These are phyloP conservation scores for Sanghuangporus baumii DNA, from an alignment of 1,284 basidiomycete genomes.

Conservation along the genomic window DNA sequence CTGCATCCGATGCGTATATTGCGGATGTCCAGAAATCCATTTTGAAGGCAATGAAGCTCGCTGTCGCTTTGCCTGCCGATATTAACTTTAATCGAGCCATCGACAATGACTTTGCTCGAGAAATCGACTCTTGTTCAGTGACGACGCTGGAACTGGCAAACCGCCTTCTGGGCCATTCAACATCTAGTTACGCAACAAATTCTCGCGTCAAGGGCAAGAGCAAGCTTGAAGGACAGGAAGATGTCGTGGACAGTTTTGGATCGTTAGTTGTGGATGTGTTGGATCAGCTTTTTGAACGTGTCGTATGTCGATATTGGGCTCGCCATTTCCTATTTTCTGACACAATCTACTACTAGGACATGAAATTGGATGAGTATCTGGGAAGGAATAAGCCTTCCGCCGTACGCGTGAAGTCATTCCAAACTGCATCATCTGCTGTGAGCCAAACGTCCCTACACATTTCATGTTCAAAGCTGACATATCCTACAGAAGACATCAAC, in stretches of 20 bases:
- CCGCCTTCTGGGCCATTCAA: constrained; percentile 50
- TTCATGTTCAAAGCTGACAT: background rate
- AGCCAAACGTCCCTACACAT: background rate
- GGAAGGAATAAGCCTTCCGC: constrained; percentile 66
- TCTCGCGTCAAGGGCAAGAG: constrained; percentile 44
- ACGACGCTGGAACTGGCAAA: constrained; percentile 61
- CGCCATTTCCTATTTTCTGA: background rate
- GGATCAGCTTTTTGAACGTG: constrained; percentile 81
- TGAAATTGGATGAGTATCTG: constrained; percentile 72
- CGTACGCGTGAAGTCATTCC: constrained; percentile 40
- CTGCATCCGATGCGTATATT: constrained; percentile 38
- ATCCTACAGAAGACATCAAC: constrained; percentile 26
- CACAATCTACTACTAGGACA: constrained; percentile 48
- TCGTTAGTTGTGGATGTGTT: constrained; percentile 75
- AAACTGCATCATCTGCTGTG: background rate
- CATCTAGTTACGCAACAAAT: constrained; percentile 29
- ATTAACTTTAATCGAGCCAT: constrained; percentile 83
- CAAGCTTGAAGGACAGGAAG: constrained; percentile 61
- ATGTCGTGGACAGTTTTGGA: constrained; percentile 78
- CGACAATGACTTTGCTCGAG: constrained; percentile 61
- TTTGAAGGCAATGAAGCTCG: constrained; percentile 54
- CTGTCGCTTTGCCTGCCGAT: constrained; percentile 59
- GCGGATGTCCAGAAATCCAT: constrained; percentile 49
- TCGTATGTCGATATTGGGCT: constrained; percentile 42
- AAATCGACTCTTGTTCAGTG: constrained; percentile 58